A percentile compares a stretch with the other conserved stretches of the same genome.
Conservation (phyloP, 2,329 filamentous ascomycete genomes). For the Cladobotryum protrusum region DNA sequence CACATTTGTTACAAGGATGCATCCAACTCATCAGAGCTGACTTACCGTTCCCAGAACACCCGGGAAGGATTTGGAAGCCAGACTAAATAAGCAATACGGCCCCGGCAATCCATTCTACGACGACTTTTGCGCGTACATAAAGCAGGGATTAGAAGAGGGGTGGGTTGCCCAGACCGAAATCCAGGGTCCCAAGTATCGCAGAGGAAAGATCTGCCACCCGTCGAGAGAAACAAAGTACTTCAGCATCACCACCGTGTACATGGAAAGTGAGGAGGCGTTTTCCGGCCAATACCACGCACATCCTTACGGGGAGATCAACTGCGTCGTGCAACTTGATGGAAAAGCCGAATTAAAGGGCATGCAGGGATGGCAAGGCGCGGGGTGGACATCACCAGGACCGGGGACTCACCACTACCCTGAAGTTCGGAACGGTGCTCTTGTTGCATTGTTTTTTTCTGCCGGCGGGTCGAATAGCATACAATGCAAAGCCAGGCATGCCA, state of each 20-base stretch:
- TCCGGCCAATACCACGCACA: constrained; percentile 48
- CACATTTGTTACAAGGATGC: too few species aligned
- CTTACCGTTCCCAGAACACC: constrained; percentile 30
- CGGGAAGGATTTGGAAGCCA: constrained; percentile 37
- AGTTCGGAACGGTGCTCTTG: constrained; percentile 41
- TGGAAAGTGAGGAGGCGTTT: constrained; percentile 44
- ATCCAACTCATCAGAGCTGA: too few species aligned
- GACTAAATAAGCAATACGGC: constrained; percentile 38
- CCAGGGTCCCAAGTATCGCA: constrained; percentile 40
- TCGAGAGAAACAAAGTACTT: constrained; percentile 42
- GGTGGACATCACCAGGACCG: constrained; percentile 49
- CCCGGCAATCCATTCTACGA: constrained; percentile 38
- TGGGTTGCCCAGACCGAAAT: constrained; percentile 40
- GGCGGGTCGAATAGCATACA: constrained; percentile 47
- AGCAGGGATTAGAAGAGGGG: constrained; percentile 35
- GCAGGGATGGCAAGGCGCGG: constrained; percentile 49
- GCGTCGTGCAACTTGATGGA: constrained; percentile 44
- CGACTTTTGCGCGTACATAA: constrained; percentile 33
- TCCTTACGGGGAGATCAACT: constrained; percentile 51
- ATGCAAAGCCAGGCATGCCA: constrained; percentile 35
- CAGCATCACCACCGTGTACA: constrained; percentile 52
- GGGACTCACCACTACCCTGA: constrained; percentile 53
- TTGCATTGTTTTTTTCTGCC: constrained; percentile 52
- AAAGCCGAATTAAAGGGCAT: constrained; percentile 47
- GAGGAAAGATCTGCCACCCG: constrained; percentile 41